Base-by-base conservation (phyloP, 2,329 filamentous ascomycete species). In the Sphaerulina populicola region DNA sequence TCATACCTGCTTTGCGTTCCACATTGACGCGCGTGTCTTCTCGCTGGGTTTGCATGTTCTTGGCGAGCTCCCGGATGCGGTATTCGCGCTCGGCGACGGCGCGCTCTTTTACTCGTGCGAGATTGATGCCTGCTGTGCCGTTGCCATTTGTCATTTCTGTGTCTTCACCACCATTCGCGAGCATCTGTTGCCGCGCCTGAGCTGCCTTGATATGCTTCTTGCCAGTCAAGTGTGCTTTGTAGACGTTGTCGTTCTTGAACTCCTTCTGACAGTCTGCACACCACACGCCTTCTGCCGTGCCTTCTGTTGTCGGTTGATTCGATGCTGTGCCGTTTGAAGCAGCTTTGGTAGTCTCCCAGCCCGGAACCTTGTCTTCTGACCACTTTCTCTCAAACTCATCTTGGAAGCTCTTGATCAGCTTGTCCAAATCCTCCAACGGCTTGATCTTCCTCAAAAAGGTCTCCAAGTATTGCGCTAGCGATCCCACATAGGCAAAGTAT, bases 1-100 rank as follows among this genome's bases (percentile, higher is more conserved):
- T 98, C 89, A 98, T 95, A 58, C 91, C 91, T 67, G 94, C 88
- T 69, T 88, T 93, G 46, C 93, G 86, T 76, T 98, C 94, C 9
- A 97, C 89, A 64, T 98, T 97, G 62, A 93, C 85, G 44, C 86
- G 81, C 0, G 93, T 97, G 64, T 95, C 91, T 68, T 85, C 80
- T 51, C 91, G 85, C 66, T 95, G 88, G 11, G 85, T 86, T 66
- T 86, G 84, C 81, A 98, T 93, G 4, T 86, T 81, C 43, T 83
- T 79, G 8, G 88, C 82, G 6, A 98, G 77, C 48, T 85, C 85
- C 65, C 84, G 86, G 47, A 96, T 79, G 14, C 88, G 81, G 68
- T 85, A 85, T 66, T 98, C 93, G 49, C 89, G 83, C 66, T 93
- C 87, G 1, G 93, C 93, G 8, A 98, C 83, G 0, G 87, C 90